Base-by-base conservation (phyloP, 345 rosid genomes). In the Linum trigynum region DNA sequence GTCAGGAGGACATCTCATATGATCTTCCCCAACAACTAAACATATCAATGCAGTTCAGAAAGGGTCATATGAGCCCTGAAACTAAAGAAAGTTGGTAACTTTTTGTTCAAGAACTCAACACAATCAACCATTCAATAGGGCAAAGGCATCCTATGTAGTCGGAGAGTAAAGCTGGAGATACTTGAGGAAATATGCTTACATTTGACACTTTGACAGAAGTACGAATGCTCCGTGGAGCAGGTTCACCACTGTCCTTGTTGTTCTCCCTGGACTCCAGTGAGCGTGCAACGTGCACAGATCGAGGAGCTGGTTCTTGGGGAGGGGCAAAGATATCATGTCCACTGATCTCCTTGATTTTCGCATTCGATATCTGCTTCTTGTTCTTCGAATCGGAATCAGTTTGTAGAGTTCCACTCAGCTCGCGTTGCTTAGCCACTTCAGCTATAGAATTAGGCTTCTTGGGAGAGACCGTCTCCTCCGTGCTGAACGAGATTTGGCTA, bases 291-390 rank as follows among this genome's bases (percentile, higher is more conserved):
- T 66, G 70, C 48, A 71, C 39, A 1, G 75, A 62, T 56, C 67
- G 70, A 41, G 75, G 67, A 1, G 53, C 15, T 61, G 62, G 61
- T 62, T 72, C 70, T 38, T 69, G 51, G 12, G 70, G n/a, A 55
- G 75, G 75, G 36, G 71, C 75, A 72, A 72, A 72, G 75, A 72
- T 72, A 39, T 72, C 75, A 57, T 72, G 70, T 4, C 75, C 75
- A 43, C 75, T 72, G 32, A 72, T 72, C 70, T 72, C 75, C 67
- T 72, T 72, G 57, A 55, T 66, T 57, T 72, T 72, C 32, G 75
- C 75, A 62, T 72, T 42, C 10, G 75, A 72, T 60, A 72, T 72
- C 62, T 66, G 75, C 59, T 62, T 72, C 50, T 72, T 72, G 57
- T 15, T 72, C 48, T 62, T 62, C 41, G 59, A 3, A 38, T 66